Conservation (phyloP, 371 early-diverging fungal species). For the Mucor plumbeus region DNA sequence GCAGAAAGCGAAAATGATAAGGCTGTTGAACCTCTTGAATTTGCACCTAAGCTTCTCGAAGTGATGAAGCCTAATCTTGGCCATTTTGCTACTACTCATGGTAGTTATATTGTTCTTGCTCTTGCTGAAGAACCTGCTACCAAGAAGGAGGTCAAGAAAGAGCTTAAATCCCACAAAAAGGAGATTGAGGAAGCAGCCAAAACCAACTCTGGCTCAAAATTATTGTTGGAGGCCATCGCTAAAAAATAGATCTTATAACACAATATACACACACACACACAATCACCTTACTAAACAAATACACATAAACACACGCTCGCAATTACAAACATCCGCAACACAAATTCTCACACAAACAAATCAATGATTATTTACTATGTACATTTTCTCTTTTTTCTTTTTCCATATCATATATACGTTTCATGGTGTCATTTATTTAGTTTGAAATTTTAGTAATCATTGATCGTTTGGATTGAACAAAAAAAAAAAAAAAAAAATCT, state of each 20-base stretch:
- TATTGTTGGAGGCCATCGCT: slow-evolving; percentile 31
- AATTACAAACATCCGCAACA: slow-evolving; percentile 1
- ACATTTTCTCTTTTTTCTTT: slow-evolving; percentile 8
- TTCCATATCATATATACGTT: slow-evolving; percentile 15
- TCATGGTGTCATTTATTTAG: slow-evolving; percentile 11
- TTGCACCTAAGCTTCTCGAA: slow-evolving; percentile 52
- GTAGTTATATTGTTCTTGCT: slow-evolving; percentile 64
- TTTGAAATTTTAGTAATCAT: not conserved
- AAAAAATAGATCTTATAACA: slow-evolving; percentile 16
- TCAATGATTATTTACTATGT: slow-evolving; percentile 17
- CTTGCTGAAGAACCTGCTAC: slow-evolving; percentile 69
- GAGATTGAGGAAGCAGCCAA: slow-evolving; percentile 44
- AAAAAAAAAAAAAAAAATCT: too few species aligned
- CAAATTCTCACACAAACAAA: slow-evolving; percentile 1
- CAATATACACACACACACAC: slow-evolving; percentile 7
- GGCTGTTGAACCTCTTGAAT: slow-evolving; percentile 48
- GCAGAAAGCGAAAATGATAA: slow-evolving; percentile 59
- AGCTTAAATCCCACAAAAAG: slow-evolving; percentile 46
- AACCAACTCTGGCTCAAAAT: slow-evolving; percentile 45
- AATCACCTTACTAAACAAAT: not conserved
- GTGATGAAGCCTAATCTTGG: slow-evolving; percentile 43
- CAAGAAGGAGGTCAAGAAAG: slow-evolving; percentile 35
- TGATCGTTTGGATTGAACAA: not conserved
- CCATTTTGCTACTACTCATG: slow-evolving; percentile 49
- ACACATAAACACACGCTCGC: not conserved